phyloP scores from a whole-genome alignment of 2,329 filamentous ascomycete species.

The Orbilia ellipsospora region DNA sequence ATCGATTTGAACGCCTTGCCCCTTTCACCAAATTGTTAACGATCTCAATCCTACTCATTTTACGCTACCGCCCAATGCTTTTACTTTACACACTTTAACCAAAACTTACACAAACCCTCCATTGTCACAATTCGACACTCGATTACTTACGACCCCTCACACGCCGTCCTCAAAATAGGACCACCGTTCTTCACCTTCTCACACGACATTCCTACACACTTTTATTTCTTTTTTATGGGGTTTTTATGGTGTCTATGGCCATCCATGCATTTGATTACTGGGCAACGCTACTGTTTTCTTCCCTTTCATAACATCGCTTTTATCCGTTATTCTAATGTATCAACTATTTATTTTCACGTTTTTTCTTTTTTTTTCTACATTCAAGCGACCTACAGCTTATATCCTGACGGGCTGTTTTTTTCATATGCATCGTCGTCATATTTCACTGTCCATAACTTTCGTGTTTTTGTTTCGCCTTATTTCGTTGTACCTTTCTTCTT shows the following conservation, averaged over 20 bases:
- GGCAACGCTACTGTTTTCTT: constrained; percentile 29
- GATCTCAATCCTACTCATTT: no score
- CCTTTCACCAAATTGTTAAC: background rate
- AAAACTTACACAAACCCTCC: no score
- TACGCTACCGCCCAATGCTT: no score
- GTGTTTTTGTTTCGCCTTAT: constrained; percentile 57
- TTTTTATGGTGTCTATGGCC: constrained; percentile 43
- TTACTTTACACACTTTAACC: no score
- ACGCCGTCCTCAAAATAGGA: background rate
- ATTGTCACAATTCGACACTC: no score
- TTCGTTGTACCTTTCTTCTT: constrained; percentile 49
- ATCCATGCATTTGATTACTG: constrained; percentile 46
- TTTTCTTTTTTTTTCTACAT: constrained; percentile 5
- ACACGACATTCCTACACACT: constrained; percentile 16
- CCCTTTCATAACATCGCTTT: constrained; percentile 15
- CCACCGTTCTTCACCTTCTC: background rate
- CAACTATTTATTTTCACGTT: no score
- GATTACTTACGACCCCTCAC: no score
- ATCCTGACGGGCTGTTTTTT: constrained; percentile 56
- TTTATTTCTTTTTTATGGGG: constrained; percentile 39
- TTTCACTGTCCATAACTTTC: constrained; percentile 52
- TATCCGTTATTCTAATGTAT: constrained; percentile 33
- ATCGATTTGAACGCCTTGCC: background rate
- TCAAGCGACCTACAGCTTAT: constrained; percentile 41
- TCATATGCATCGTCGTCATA: constrained; percentile 51